Evolutionary conservation across 768 basidiomycete genomes (phyloP).

Genomic region (Mycena galopus): DNA sequence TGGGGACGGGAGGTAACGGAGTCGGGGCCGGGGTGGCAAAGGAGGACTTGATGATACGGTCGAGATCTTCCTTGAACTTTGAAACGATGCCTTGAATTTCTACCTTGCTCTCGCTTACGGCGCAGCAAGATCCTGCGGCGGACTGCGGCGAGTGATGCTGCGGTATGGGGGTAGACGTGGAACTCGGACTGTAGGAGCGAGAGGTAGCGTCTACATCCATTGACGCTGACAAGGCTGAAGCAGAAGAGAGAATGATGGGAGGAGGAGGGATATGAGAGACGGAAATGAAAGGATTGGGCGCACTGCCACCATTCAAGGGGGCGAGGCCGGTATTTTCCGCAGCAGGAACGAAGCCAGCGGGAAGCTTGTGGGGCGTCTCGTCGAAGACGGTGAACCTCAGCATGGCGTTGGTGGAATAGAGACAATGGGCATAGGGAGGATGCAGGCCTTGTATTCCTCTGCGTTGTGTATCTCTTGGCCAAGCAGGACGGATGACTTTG

Average conservation of each 20-base stretch:
- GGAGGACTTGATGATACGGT: slow-evolving; percentile 55
- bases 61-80: slow-evolving; percentile 50
- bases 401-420: slow-evolving; percentile 70
- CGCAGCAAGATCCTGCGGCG: slow-evolving; percentile 34
- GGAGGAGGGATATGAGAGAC: slow-evolving; percentile 50
- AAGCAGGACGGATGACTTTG: slow-evolving; percentile 67
- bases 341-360: slow-evolving; percentile 35
- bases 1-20: not conserved
- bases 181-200: slow-evolving; percentile 26
- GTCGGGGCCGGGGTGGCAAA: slow-evolving; percentile 46
- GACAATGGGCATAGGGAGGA: slow-evolving; percentile 61
- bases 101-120: slow-evolving; percentile 37
- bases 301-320: slow-evolving; percentile 22
- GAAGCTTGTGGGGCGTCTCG: slow-evolving; percentile 56
- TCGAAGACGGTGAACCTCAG: slow-evolving; percentile 75
- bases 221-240: slow-evolving; percentile 35
- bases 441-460: slow-evolving; percentile 68
- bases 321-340: slow-evolving; percentile 18
- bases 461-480: slow-evolving; percentile 69
- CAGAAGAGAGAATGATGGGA: slow-evolving; percentile 49
- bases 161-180: slow-evolving; percentile 33
- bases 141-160: slow-evolving; percentile 40
- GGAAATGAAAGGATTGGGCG: slow-evolving; percentile 40
- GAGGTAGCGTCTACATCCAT: slow-evolving; percentile 39
- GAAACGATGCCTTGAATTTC: slow-evolving; percentile 40